Evolutionary conservation across 805 yeast genomes (phyloP).

Genomic region (Candida andamanensis): DNA sequence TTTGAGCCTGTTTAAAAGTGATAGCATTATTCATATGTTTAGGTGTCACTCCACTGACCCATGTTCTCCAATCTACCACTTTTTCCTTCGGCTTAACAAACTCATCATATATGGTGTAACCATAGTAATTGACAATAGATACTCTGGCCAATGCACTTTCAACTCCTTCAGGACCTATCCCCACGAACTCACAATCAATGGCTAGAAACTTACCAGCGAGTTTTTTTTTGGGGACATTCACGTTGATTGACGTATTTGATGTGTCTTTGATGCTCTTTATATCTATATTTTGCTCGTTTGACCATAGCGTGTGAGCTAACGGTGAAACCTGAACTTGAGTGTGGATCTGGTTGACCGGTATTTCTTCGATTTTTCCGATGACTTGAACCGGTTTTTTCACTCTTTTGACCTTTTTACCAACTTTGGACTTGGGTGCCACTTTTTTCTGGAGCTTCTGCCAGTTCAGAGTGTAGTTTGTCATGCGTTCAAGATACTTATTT

Average conservation of each 20-base stretch:
- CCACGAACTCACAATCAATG: slow-evolving; percentile 93
- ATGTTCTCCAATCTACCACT: slow-evolving; percentile 89
- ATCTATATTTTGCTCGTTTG: slow-evolving; percentile 15
- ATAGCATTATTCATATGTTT: slow-evolving; percentile 64
- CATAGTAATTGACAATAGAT: slow-evolving; percentile 79
- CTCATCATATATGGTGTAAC: slow-evolving; percentile 63
- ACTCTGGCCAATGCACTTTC: slow-evolving; percentile 79
- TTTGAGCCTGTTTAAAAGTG: slow-evolving; percentile 62
- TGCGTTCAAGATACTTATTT: slow-evolving; percentile 1
- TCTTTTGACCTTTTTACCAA: too few relatives aligned
- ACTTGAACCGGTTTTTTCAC: not conserved
- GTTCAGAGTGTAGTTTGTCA: slow-evolving; percentile 18
- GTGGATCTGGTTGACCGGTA: not conserved
- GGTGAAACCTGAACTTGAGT: slow-evolving; percentile 6
- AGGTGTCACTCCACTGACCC: slow-evolving; percentile 85
- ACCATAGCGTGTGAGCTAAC: slow-evolving; percentile 22
- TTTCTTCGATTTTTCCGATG: not conserved
- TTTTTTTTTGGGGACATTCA: slow-evolving; percentile 19
- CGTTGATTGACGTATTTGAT: slow-evolving; percentile 6
- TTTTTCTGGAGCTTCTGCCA: slow-evolving; percentile 18
- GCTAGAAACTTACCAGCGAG: slow-evolving; percentile 71
- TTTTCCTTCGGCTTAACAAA: slow-evolving; percentile 70
- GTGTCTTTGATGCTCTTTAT: not conserved
- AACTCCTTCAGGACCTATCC: slow-evolving; percentile 71
- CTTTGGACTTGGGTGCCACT: slow-evolving; percentile 8